A percentile compares a stretch with the other conserved stretches of the same genome.
phyloP scores from a whole-genome alignment of 139 green algal species.

The Diplosphaera chodatii region DNA sequence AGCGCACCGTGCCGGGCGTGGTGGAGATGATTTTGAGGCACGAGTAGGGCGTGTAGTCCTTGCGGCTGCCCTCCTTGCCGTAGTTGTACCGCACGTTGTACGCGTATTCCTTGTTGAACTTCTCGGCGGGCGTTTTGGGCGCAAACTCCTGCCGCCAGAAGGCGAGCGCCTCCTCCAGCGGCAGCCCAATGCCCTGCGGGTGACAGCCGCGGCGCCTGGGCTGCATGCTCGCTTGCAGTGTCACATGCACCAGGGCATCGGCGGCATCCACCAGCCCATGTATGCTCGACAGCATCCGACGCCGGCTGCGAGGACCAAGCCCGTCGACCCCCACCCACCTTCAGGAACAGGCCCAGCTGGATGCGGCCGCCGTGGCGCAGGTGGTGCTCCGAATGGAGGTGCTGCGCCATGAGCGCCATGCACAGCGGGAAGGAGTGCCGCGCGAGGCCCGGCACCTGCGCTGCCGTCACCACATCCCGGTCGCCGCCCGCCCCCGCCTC shows the following conservation, averaged over 20 bases:
- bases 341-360: constrained; percentile 96
- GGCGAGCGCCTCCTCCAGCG: constrained; percentile 82
- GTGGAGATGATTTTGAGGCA: constrained; percentile 80
- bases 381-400: constrained; percentile 71
- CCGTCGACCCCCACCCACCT: constrained; percentile 55
- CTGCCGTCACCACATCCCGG: constrained; percentile 30
- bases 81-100: constrained; percentile 98
- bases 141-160: constrained; percentile 89
- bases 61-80: constrained; percentile 90
- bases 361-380: constrained; percentile 83
- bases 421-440: constrained; percentile 78
- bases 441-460: constrained; percentile 41
- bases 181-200: constrained; percentile 75
- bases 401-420: constrained; percentile 65
- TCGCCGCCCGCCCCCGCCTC: constrained; percentile 22
- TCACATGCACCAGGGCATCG: too few species aligned
- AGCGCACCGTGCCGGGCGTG: constrained; percentile 48
- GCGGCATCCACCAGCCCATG: too few species aligned
- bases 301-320: too few species aligned
- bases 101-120: constrained; percentile 95
- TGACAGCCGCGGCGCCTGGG: too few species aligned
- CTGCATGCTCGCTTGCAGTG: too few species aligned
- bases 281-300: too few species aligned
- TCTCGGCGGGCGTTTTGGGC: constrained; percentile 56
- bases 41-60: constrained; percentile 84